A percentile compares a stretch with the other conserved stretches of the same genome.
phyloP scores from a whole-genome alignment of 768 basidiomycete genomes.

The Psilocybe sp. region DNA sequence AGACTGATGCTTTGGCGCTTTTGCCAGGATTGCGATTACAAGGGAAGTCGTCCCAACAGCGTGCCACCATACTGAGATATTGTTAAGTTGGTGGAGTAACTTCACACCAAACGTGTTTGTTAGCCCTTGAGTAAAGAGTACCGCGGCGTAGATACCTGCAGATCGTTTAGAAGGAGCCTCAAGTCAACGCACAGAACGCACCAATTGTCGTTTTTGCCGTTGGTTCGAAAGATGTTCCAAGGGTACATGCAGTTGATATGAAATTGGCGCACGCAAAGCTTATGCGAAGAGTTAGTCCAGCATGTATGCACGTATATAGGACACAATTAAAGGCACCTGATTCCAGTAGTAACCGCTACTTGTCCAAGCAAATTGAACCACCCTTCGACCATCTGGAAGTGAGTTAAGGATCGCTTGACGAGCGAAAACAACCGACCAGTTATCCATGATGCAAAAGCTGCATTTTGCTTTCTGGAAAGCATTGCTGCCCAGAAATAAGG shows the following conservation, averaged over 20 bases:
- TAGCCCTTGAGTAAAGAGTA: conserved; percentile 64
- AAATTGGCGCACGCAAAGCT: conserved; percentile 70
- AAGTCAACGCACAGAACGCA: conserved; percentile 15
- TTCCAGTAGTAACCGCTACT: conserved; percentile 76
- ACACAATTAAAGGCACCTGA: conserved; percentile 47
- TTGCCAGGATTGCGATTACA: conserved; percentile 65
- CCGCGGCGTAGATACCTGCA: conserved; percentile 57
- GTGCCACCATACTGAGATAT: conserved; percentile 74
- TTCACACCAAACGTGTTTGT: conserved; percentile 77
- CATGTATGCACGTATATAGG: conserved; percentile 38
- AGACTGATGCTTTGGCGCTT: conserved; percentile 68
- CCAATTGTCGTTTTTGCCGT: conserved; percentile 62
- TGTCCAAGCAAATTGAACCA: conserved; percentile 78
- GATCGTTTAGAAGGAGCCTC: background rate
- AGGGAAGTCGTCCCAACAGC: conserved; percentile 66
- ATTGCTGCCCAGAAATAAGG: conserved; percentile 85
- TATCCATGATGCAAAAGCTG: conserved; percentile 70
- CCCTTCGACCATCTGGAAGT: conserved; percentile 23
- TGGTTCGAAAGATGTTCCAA: conserved; percentile 58
- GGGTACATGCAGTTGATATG: conserved; percentile 59
- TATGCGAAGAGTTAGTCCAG: background rate
- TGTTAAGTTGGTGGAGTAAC: conserved; percentile 64
- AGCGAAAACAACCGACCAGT: conserved; percentile 37
- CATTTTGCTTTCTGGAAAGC: conserved; percentile 54
- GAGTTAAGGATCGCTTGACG: background rate